Conservation (phyloP, 768 basidiomycete genomes). For the Lyophyllum atratum region DNA sequence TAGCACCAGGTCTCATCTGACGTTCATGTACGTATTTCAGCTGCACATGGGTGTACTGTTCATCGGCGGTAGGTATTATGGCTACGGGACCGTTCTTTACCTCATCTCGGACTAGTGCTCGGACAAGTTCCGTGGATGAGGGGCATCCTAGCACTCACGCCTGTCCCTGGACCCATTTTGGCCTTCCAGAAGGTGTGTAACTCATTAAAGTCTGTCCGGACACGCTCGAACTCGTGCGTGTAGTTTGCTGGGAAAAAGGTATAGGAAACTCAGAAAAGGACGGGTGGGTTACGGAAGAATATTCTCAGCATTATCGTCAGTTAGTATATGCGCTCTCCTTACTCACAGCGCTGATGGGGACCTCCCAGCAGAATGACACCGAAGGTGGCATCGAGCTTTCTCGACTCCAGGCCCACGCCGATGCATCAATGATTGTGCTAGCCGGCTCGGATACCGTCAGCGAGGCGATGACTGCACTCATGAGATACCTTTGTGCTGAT, state of each 20-base stretch:
- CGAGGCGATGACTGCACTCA: constrained; percentile 15
- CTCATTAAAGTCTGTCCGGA: not conserved
- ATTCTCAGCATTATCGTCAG: constrained; percentile 25
- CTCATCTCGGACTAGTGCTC: constrained; percentile 12
- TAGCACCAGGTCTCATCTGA: not conserved
- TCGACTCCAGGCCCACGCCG: constrained; percentile 16
- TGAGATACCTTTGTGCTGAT: constrained; percentile 17
- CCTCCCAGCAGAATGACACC: constrained; percentile 18
- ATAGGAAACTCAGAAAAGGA: constrained; percentile 12
- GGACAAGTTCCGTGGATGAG: constrained; percentile 26
- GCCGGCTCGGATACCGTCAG: constrained; percentile 24
- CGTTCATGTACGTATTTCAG: not conserved
- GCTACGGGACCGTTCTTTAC: not conserved
- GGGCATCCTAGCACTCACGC: constrained; percentile 17
- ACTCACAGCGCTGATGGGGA: not conserved
- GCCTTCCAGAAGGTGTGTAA: constrained; percentile 18
- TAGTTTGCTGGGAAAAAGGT: constrained; percentile 20
- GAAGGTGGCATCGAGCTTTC: constrained; percentile 9
- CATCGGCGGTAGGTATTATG: constrained; percentile 15
- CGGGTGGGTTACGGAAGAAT: constrained; percentile 9
- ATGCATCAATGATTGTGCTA: constrained; percentile 22
- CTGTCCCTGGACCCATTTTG: constrained; percentile 20
- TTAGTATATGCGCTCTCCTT: not conserved
- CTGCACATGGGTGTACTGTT: constrained; percentile 21
- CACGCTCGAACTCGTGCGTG: not conserved